Evolutionary conservation across 2,329 filamentous ascomycete species (phyloP), one percentile per base, ranked within the genome.

Genomic region (Berkeleyomyces basicola): DNA sequence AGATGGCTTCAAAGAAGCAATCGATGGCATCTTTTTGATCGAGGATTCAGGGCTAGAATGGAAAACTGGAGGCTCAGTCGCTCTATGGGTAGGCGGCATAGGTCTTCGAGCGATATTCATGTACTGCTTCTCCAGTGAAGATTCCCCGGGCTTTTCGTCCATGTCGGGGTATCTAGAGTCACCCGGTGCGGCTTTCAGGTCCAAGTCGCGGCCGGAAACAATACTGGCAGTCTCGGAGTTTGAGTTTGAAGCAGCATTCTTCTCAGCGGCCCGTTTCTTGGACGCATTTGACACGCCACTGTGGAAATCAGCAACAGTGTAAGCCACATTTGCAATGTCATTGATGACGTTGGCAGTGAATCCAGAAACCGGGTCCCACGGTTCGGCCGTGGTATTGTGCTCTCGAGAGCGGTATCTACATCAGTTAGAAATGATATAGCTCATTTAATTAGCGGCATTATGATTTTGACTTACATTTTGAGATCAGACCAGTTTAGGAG

Each of bases 301-400:
- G 1, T 82, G 82, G 67, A 85, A 80, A 69, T 95, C 90, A 0
- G 88, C 88, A 47, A 95, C 79, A 0, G 89, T 88, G 80, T 95
- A 87, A 68, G 88, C 82, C 63, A 96, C 85, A 46, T 82, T 86
- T 36, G 86, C 84, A 57, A 93, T 77, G n/a, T 91, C 92, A 4
- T 87, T 87, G n/a, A 95, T 76, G 0, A 96, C 74, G 0, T 90
- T 88, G 53, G 83, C 82, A 0, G 89, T 84, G 14, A 84, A 87
- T 23, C 88, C 89, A 11, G 86, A 84, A 33, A 95, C 81, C 0
- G 90, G 89, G 67, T 93, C 90, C 68, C 82, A 84, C 0, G 89
- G 90, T 53, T 90, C 86, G 40, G 86, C 82, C 64, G 90, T 87
- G 0, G 87, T 88, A 66, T 86, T 83, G 71, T 92, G 90, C 70